Conservation (phyloP, 192 early-diverging fungal species). For the Coemansia pectinata region DNA sequence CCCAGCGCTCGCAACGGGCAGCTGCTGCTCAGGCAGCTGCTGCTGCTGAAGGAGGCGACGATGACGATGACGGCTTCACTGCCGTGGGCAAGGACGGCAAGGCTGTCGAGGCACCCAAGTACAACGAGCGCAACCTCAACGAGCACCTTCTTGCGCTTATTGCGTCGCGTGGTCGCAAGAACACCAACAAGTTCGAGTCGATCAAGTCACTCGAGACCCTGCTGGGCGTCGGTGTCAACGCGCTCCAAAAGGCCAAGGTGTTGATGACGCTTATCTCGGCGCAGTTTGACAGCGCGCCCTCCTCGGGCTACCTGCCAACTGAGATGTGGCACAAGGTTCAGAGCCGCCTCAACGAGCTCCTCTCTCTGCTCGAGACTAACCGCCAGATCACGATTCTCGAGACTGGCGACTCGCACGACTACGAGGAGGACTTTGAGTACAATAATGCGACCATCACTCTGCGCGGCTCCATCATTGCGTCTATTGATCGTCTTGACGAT, state of each 20-base stretch:
- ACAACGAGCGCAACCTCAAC: conserved; percentile 76
- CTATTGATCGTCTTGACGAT: conserved; percentile 93
- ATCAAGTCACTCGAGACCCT: conserved; percentile 69
- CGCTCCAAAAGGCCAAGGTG: conserved; percentile 81
- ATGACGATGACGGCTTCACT: conserved; percentile 68
- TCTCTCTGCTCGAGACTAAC: conserved; percentile 77
- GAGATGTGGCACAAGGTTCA: conserved; percentile 80
- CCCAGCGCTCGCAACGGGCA: conserved; percentile 24
- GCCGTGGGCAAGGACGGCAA: conserved; percentile 71
- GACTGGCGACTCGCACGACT: conserved; percentile 46
- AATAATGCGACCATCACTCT: conserved; percentile 66
- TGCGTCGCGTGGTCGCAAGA: conserved; percentile 91
- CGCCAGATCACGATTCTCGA: conserved; percentile 71
- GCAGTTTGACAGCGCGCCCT: conserved; percentile 80
- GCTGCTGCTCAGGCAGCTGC: conserved; percentile 15
- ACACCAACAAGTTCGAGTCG: conserved; percentile 82
- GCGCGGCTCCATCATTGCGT: conserved; percentile 82
- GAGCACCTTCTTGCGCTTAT: conserved; percentile 77
- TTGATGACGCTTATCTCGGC: conserved; percentile 84
- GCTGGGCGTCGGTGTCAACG: conserved; percentile 60
- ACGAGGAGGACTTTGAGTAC: conserved; percentile 46
- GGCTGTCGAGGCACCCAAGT: conserved; percentile 59
- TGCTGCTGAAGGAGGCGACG: conserved; percentile 19
- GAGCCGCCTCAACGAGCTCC: conserved; percentile 74
- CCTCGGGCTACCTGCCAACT: conserved; percentile 67